These are phyloP conservation scores for Zygosaccharomyces pseudobailii DNA, from an alignment of 1,139 yeast genomes.

Conservation along the genomic window DNA sequence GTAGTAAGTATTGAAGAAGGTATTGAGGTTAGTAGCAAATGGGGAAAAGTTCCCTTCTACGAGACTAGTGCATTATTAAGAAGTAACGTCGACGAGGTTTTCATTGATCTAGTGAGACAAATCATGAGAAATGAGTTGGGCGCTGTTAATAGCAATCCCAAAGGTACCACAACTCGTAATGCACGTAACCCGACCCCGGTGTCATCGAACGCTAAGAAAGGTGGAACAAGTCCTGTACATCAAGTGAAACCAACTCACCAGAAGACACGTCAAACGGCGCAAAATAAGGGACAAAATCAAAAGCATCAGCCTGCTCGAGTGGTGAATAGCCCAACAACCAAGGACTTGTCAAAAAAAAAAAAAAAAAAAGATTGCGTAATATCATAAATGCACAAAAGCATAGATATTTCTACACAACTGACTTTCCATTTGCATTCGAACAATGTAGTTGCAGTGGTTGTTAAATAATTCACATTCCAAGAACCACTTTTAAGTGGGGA, in stretches of 20 bases:
- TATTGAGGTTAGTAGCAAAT: slow-evolving; percentile 69
- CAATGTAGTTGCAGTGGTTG: background rate
- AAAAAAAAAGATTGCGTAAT: slow-evolving; percentile 1
- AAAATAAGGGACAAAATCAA: background rate
- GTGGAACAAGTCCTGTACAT: slow-evolving; percentile 1
- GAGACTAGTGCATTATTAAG: slow-evolving; percentile 92
- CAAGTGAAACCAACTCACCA: background rate
- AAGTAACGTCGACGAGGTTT: slow-evolving; percentile 87
- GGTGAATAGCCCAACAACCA: background rate
- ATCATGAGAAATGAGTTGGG: slow-evolving; percentile 66
- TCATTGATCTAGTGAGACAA: slow-evolving; percentile 82
- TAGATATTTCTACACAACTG: background rate
- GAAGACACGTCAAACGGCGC: slow-evolving; percentile 1
- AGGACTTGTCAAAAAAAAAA: slow-evolving; percentile 1
- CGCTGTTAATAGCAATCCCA: slow-evolving; percentile 16
- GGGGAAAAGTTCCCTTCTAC: slow-evolving; percentile 88
- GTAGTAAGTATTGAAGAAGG: slow-evolving; percentile 78
- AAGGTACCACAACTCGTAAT: background rate
- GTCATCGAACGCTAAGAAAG: background rate
- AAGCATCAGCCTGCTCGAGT: background rate
- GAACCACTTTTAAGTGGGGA: background rate
- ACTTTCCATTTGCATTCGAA: background rate
- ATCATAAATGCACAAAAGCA: background rate
- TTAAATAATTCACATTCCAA: background rate
- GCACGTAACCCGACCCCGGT: background rate